Base-by-base conservation (phyloP, 2,329 filamentous ascomycete species). In the Fusarium sp. region DNA sequence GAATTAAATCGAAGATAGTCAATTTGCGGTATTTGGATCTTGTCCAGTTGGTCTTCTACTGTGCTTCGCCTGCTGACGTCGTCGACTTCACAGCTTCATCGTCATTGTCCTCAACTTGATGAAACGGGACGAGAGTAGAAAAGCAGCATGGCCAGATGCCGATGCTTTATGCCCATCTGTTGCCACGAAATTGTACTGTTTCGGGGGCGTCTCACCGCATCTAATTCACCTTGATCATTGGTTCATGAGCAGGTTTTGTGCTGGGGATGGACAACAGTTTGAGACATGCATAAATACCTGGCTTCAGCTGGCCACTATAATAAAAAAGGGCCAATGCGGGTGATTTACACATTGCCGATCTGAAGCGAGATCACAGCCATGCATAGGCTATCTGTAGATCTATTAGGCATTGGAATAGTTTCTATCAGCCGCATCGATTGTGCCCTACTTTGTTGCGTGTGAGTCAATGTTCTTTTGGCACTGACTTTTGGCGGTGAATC, bases 281-380 rank as follows among this genome's bases (percentile, higher is more conserved):
- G 26, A 64, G 51, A 64, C 61, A 75, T 62, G 51, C 69, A 60
- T 61, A 39, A 15, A 55, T 57, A 41, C 31, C n/a, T 35, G 31
- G n/a, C 45, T 36, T 62, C 55, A 64, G 66, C 48, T 26, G 41
- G 48, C 54, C 49, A 65, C 47, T 26, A 10, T 13, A 35, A 5
- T 11, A 26, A 24, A 6, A 33, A 33, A 18, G 26, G 20, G 24
- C 42, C n/a, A 36, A 14, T 45, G 20, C 10, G 15, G 28, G 24
- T 24, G 35, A n/a, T 26, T 28, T 28, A 28, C 14, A 39, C 51
- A 13, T 28, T 22, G 24, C 51, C 35, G 33, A 47, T 60, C 52
- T 28, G 33, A 17, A 47, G 39, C 26, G 24, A 47, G 39, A 39
- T 35, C 17, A 15, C 36, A 14, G 4, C 31, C 24, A n/a, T 44